A percentile compares a stretch with the other conserved stretches of the same genome.
phyloP scores from a whole-genome alignment of 371 early-diverging fungal species.

The Actinomucor elegans region DNA sequence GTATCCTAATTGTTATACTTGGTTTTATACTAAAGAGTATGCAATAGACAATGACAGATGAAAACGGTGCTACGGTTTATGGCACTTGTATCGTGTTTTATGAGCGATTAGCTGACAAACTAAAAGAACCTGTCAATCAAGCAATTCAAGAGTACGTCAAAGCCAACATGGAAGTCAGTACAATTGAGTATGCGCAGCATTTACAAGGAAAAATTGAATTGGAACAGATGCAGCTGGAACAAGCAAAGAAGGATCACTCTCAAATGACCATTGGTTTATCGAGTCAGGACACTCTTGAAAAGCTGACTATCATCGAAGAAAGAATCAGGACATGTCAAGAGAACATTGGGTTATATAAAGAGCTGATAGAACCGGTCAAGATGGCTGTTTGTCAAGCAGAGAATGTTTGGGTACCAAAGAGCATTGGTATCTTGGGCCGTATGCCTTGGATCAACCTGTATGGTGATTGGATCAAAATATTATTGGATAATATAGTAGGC shows the following conservation, averaged over 20 bases:
- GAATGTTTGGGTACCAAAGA: slow-evolving; percentile 71
- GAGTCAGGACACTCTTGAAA: slow-evolving; percentile 19
- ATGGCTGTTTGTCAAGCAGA: slow-evolving; percentile 55
- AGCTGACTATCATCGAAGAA: slow-evolving; percentile 35
- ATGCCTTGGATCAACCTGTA: slow-evolving; percentile 76
- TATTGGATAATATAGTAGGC: slow-evolving; percentile 61
- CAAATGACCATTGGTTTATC: slow-evolving; percentile 2
- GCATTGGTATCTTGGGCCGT: slow-evolving; percentile 69
- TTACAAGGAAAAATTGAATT: slow-evolving; percentile 44
- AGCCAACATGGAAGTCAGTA: slow-evolving; percentile 52
- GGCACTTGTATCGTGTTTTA: slow-evolving; percentile 74
- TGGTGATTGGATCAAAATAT: slow-evolving; percentile 75
- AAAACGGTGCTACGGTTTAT: slow-evolving; percentile 63
- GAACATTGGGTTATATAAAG: slow-evolving; percentile 63
- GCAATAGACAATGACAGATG: slow-evolving; percentile 71
- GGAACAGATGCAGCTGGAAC: slow-evolving; percentile 24
- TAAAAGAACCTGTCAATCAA: slow-evolving; percentile 47
- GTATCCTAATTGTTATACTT: neutral
- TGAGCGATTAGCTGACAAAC: slow-evolving; percentile 47
- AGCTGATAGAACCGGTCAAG: slow-evolving; percentile 66
- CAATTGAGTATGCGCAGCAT: slow-evolving; percentile 57
- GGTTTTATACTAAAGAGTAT: too few species aligned
- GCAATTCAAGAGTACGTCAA: slow-evolving; percentile 53
- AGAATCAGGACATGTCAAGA: slow-evolving; percentile 61
- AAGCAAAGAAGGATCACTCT: slow-evolving; percentile 7